Conservation (phyloP, 2,329 filamentous ascomycete genomes). For the Diaporthe vexans region DNA sequence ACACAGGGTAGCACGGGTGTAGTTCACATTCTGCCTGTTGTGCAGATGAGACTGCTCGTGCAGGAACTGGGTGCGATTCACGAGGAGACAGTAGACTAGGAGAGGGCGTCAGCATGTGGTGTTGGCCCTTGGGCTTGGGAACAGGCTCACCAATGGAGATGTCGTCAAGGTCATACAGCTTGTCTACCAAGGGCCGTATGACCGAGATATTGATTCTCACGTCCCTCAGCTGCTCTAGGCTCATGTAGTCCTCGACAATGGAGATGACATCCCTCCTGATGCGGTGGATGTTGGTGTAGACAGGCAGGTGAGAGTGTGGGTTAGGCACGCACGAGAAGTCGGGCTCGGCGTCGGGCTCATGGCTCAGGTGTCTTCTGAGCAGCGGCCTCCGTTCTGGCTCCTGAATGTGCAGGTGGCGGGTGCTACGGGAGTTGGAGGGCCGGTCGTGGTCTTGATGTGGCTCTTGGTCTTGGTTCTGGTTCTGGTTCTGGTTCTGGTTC, state of each 20-base stretch:
- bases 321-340: conserved; percentile 69
- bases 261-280: conserved; percentile 74
- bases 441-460: conserved; percentile 9
- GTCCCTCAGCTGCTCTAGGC: conserved; percentile 82
- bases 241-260: conserved; percentile 74
- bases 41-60: conserved; percentile 81
- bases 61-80: conserved; percentile 85
- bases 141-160: conserved; percentile 76
- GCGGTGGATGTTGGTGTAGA: conserved; percentile 84
- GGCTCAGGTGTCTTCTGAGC: conserved; percentile 54
- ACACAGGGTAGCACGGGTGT: conserved; percentile 82
- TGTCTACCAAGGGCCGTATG: conserved; percentile 85
- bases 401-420: conserved; percentile 37
- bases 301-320: conserved; percentile 74
- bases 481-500: background rate
- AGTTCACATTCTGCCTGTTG: conserved; percentile 85
- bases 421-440: conserved; percentile 31
- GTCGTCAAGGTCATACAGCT: conserved; percentile 83
- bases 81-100: conserved; percentile 83
- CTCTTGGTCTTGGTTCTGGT: background rate
- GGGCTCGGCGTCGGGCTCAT: conserved; percentile 55
- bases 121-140: background rate
- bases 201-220: conserved; percentile 86
- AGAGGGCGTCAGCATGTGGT: conserved; percentile 18
- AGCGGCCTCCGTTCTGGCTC: conserved; percentile 53